Evolutionary conservation across 2,329 filamentous ascomycete species (phyloP).

Genomic region (Fusarium camptoceras): DNA sequence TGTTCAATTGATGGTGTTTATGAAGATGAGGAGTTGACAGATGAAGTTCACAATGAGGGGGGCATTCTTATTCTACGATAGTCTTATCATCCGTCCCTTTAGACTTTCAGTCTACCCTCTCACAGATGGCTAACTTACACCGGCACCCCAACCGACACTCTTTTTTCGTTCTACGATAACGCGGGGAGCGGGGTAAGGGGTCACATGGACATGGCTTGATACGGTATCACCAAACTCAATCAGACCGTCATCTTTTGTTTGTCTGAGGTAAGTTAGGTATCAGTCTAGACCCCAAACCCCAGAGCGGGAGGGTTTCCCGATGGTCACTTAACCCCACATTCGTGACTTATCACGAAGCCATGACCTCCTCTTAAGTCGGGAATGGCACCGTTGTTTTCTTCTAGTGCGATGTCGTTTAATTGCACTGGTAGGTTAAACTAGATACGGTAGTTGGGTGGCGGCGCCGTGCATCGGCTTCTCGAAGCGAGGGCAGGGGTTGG

Average conservation of each 20-base stretch:
- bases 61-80: slow-evolving; percentile 14
- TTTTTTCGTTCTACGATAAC: slow-evolving; percentile 8
- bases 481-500: slow-evolving; percentile 4
- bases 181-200: slow-evolving; percentile 33
- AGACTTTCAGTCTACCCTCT: slow-evolving; percentile 10
- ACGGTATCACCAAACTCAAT: slow-evolving; percentile 11
- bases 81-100: slow-evolving; percentile 20
- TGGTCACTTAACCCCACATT: slow-evolving; percentile 19
- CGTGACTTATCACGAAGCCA: slow-evolving; percentile 1
- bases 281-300: slow-evolving; percentile 7
- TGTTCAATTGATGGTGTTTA: background rate
- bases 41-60: background rate
- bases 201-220: slow-evolving; percentile 24
- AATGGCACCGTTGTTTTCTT: slow-evolving; percentile 28
- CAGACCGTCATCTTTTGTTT: slow-evolving; percentile 7
- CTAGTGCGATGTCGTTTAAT: slow-evolving; percentile 13
- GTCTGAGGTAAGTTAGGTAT: slow-evolving; percentile 8
- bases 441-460: slow-evolving; percentile 1
- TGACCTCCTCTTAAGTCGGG: slow-evolving; percentile 6
- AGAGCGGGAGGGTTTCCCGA: slow-evolving; percentile 31
- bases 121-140: background rate
- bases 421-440: slow-evolving; percentile 4
- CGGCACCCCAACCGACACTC: slow-evolving; percentile 29
- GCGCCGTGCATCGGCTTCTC: slow-evolving; percentile 13
- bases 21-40: background rate